These are phyloP conservation scores for Mycena citricolor DNA, from an alignment of 1,284 basidiomycete genomes.

Conservation along the genomic window DNA sequence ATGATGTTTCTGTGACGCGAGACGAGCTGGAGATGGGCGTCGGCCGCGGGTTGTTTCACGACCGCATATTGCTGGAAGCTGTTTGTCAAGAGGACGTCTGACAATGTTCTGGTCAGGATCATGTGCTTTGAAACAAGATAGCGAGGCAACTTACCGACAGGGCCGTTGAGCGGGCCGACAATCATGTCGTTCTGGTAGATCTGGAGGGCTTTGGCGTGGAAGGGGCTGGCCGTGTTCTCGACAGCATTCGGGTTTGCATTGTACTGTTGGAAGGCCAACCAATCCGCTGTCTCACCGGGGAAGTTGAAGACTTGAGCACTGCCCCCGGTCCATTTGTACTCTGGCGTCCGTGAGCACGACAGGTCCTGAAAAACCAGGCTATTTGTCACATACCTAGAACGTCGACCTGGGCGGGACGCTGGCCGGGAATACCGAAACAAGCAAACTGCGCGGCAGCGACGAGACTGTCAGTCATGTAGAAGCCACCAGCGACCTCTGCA, in stretches of 20 bases:
- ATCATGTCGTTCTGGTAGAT: too few species aligned
- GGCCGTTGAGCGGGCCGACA: slow-evolving; percentile 2
- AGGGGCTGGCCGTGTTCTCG: too few species aligned
- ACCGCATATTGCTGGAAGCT: slow-evolving; percentile 5
- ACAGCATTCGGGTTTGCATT: too few species aligned
- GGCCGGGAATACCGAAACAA: background rate
- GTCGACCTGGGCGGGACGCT: background rate
- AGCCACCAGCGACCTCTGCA: slow-evolving; percentile 3
- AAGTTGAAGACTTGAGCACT: too few species aligned
- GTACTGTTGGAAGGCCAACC: too few species aligned
- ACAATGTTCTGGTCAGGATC: background rate
- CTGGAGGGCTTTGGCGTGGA: too few species aligned
- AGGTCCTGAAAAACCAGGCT: too few species aligned
- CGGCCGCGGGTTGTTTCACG: background rate
- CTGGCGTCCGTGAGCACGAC: background rate
- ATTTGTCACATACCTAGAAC: background rate
- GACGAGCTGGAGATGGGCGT: background rate
- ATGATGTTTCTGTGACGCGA: background rate
- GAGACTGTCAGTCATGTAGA: slow-evolving; percentile 6
- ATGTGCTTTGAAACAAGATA: background rate
- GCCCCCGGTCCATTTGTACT: background rate
- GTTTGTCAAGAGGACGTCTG: too few species aligned
- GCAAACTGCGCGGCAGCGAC: slow-evolving; percentile 3
- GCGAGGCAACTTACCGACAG: background rate
- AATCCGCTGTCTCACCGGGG: too few species aligned